Percentiles rank a stretch among this genome's conserved stretches.
phyloP scores from a whole-genome alignment of 208 protist species.

The Angomonas deanei region DNA sequence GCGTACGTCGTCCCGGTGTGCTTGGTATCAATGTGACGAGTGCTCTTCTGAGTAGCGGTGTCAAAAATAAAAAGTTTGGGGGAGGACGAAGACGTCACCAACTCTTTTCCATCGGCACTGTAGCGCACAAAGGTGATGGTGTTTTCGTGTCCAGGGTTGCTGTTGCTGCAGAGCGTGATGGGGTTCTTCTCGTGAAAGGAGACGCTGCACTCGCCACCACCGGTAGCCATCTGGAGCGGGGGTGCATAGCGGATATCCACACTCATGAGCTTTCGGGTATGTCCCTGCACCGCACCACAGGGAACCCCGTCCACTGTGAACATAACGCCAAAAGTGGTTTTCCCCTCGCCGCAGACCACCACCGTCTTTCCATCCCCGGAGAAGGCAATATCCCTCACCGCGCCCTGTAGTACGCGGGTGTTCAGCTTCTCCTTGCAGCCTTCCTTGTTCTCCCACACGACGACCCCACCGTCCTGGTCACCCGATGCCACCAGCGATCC shows the following conservation, averaged over 20 bases:
- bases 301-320: constrained; percentile 29
- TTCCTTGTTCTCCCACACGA: constrained; percentile 25
- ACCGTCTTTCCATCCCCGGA: constrained; percentile 46
- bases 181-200: constrained; percentile 69
- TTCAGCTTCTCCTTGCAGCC: constrained; percentile 29
- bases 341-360: constrained; percentile 56
- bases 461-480: constrained; percentile 43
- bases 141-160: constrained; percentile 25
- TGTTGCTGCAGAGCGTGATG: constrained; percentile 44
- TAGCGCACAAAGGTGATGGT: constrained; percentile 68
- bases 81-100: constrained; percentile 30
- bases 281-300: constrained; percentile 41
- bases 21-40: constrained; percentile 13
- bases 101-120: constrained; percentile 30
- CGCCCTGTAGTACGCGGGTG: constrained; percentile 21
- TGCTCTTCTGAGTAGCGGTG: constrained; percentile 31
- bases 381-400: constrained; percentile 56
- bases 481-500: constrained; percentile 43
- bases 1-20: constrained; percentile 47
- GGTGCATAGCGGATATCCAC: constrained; percentile 30
- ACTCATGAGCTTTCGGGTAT: constrained; percentile 34
- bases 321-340: constrained; percentile 24
- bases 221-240: constrained; percentile 19
- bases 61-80: constrained; percentile 41
- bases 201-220: constrained; percentile 16